Conservation (phyloP, 495 filamentous ascomycete genomes). For the Tetracladium marchalianum region DNA sequence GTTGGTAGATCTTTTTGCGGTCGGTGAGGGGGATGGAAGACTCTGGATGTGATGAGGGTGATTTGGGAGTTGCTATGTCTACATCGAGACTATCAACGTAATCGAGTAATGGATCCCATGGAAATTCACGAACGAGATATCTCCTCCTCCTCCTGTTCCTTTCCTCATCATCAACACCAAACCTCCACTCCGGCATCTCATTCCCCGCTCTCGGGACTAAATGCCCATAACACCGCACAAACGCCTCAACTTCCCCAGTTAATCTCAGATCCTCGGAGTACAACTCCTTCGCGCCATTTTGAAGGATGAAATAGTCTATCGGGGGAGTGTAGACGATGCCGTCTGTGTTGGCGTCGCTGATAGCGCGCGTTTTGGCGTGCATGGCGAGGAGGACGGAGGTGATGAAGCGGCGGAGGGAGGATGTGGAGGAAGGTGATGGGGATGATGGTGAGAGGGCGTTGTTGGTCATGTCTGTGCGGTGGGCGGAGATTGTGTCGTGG, state of each 20-base stretch:
- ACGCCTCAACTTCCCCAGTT: background rate
- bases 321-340: background rate
- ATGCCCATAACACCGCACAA: background rate
- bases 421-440: background rate
- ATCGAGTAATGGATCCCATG: background rate
- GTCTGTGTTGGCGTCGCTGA: background rate
- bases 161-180: background rate
- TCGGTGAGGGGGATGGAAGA: background rate
- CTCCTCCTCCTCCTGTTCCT: too few relatives aligned
- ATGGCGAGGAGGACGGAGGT: slow-evolving; percentile 1
- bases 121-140: background rate
- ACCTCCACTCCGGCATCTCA: background rate
- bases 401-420: background rate
- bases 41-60: background rate
- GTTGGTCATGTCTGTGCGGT: background rate
- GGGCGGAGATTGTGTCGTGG: background rate
- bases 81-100: background rate
- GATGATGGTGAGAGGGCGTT: too few relatives aligned
- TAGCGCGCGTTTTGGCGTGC: slow-evolving; percentile 2
- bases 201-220: background rate
- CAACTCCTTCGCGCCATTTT: background rate
- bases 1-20: background rate
- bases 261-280: background rate
- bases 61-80: too few relatives aligned
- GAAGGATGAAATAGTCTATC: slow-evolving; percentile 1